phyloP scores from a whole-genome alignment of 78 protist species.

The Protostelium mycophagum region DNA sequence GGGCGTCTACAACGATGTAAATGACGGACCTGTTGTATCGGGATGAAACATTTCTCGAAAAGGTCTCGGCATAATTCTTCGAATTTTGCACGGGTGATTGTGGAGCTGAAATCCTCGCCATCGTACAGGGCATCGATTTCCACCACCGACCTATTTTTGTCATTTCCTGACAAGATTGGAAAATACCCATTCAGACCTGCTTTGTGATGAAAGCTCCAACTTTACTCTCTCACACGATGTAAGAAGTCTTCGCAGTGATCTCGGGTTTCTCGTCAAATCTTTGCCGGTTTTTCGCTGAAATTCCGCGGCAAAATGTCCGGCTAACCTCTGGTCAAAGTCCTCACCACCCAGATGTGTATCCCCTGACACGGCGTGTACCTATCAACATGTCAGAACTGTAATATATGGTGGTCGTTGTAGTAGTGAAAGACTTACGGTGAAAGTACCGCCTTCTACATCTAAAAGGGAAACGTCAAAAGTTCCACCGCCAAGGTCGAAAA shows the following conservation, averaged over 20 bases:
- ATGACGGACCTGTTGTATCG: constrained; percentile 72
- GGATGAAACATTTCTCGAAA: constrained; percentile 89
- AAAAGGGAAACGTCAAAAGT: constrained; percentile 88
- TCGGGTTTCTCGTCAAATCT: constrained; percentile 31
- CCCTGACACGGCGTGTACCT: constrained; percentile 85
- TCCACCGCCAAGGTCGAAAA: constrained; percentile 82
- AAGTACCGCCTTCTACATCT: constrained; percentile 77
- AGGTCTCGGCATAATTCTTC: constrained; percentile 97
- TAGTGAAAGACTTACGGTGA: too few species aligned
- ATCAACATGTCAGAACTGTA: too few species aligned
- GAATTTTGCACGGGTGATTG: constrained; percentile 97
- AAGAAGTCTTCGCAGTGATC: constrained; percentile 85
- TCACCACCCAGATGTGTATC: constrained; percentile 91
- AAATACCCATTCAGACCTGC: constrained; percentile 66
- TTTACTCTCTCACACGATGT: constrained; percentile 95
- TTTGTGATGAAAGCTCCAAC: constrained; percentile 83
- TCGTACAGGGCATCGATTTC: constrained; percentile 95
- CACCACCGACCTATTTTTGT: too few species aligned
- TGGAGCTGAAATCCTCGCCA: constrained; percentile 93
- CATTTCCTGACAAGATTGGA: too few species aligned
- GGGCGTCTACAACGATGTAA: too few species aligned
- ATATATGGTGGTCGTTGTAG: too few species aligned
- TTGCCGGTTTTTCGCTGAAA: constrained; percentile 63
- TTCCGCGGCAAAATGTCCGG: constrained; percentile 44
- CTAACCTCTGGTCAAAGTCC: constrained; percentile 75